Conservation (phyloP, 352 stramenopile species). For the Phytophthora hybrid region DNA sequence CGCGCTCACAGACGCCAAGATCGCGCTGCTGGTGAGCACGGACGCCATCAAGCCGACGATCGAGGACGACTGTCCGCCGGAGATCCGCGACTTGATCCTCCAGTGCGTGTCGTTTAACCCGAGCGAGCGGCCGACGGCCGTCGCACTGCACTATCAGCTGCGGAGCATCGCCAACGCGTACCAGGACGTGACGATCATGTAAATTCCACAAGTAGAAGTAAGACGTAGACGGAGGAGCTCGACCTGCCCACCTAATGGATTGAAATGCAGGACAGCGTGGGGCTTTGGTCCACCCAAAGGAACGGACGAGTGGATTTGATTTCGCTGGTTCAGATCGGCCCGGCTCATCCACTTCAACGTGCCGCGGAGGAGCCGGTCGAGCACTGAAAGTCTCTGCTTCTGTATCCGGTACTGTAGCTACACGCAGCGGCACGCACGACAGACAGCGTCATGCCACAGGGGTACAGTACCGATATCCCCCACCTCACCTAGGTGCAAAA, state of each 20-base stretch:
- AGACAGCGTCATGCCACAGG: neutral
- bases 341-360: constrained; percentile 26
- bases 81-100: constrained; percentile 51
- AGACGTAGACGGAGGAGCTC: constrained; percentile 11
- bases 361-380: constrained; percentile 16
- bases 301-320: neutral
- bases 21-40: constrained; percentile 61
- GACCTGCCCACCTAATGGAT: neutral
- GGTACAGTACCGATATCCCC: too few relatives aligned
- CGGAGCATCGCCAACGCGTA: constrained; percentile 37
- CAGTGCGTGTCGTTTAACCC: constrained; percentile 56
- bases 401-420: neutral
- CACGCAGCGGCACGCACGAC: constrained; percentile 1
- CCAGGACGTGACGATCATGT: constrained; percentile 27
- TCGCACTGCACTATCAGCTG: constrained; percentile 72
- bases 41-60: constrained; percentile 58
- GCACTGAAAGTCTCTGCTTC: constrained; percentile 27
- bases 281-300: neutral
- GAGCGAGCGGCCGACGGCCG: constrained; percentile 49
- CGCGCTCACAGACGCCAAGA: constrained; percentile 45
- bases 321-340: neutral
- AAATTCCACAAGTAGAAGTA: constrained; percentile 7
- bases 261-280: constrained; percentile 8
- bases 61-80: constrained; percentile 48
- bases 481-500: constrained; percentile 15